Conservation (phyloP, 108 stramenopile genomes). For the Pelagomonas calceolata region DNA sequence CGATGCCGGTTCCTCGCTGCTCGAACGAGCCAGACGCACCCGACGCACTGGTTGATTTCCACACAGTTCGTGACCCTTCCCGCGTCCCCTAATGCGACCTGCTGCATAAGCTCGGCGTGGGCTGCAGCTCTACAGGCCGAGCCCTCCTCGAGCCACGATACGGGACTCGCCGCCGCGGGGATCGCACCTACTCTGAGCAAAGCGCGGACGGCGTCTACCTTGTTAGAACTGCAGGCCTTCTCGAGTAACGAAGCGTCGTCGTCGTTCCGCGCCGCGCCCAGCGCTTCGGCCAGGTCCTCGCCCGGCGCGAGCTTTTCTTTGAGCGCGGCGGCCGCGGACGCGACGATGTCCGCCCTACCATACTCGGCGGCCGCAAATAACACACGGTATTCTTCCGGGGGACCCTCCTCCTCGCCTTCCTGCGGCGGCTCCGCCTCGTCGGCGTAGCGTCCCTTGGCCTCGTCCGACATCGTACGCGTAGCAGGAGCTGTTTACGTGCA, state of each 20-base stretch:
- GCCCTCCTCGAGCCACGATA: not conserved
- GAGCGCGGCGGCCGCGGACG: not conserved
- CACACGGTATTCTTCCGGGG: not conserved
- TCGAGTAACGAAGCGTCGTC: not conserved
- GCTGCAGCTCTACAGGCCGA: not conserved
- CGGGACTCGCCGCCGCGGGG: not conserved
- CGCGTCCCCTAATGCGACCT: not conserved
- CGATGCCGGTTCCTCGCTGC: too few relatives aligned
- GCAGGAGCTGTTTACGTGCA: too few relatives aligned
- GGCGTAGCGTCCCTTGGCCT: too few relatives aligned
- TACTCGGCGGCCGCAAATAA: not conserved
- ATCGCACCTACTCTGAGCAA: not conserved
- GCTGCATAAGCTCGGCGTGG: not conserved
- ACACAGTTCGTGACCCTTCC: not conserved
- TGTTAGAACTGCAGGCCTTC: not conserved
- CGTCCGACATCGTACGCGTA: too few relatives aligned
- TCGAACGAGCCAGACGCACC: too few relatives aligned
- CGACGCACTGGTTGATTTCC: too few relatives aligned
- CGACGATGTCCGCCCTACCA: not conserved
- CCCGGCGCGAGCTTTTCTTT: not conserved
- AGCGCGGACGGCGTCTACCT: not conserved
- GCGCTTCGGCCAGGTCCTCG: not conserved
- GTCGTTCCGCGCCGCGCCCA: not conserved
- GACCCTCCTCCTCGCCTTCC: not conserved
- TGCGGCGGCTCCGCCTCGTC: too few relatives aligned